These are phyloP conservation scores for Coprinopsis sp. DNA, from an alignment of 768 basidiomycete species.

Conservation along the genomic window DNA sequence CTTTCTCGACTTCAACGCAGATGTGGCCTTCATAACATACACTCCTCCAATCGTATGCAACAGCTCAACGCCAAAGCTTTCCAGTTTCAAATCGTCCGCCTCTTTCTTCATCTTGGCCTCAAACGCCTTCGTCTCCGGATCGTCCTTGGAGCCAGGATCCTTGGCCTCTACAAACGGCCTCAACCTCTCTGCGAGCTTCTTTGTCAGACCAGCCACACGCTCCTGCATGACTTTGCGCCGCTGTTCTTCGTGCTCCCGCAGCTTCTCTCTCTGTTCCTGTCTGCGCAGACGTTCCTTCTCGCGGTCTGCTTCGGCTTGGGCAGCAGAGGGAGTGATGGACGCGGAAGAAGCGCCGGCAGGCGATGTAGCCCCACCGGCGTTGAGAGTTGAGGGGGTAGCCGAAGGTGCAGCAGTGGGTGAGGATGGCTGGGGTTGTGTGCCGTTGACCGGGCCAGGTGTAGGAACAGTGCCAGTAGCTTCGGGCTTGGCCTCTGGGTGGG, in stretches of 20 bases:
- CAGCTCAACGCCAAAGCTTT: constrained; percentile 96
- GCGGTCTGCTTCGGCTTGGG: constrained; percentile 26
- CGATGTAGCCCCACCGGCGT: constrained; percentile 3
- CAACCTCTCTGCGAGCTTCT: constrained; percentile 80
- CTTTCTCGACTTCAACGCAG: constrained; percentile 86
- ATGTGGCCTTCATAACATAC: constrained; percentile 90
- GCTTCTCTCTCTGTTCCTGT: constrained; percentile 81
- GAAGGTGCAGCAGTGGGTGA: constrained; percentile 14
- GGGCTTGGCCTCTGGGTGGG: constrained; percentile 12
- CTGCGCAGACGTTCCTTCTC: constrained; percentile 54
- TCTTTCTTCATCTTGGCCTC: constrained; percentile 74
- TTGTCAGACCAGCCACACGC: constrained; percentile 67
- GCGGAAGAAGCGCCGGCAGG: constrained; percentile 5
- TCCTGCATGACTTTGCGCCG: constrained; percentile 74
- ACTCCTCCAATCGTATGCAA: constrained; percentile 87
- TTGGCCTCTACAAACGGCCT: constrained; percentile 90
- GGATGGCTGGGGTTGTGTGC: constrained; percentile 4
- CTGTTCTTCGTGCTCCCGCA: constrained; percentile 78
- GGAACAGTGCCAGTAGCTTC: constrained; percentile 6
- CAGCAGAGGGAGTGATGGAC: constrained; percentile 11
- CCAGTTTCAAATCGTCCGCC: constrained; percentile 92
- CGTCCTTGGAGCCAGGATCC: constrained; percentile 72
- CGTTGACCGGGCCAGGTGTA: not conserved
- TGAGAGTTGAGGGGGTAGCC: constrained; percentile 1
- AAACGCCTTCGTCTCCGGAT: constrained; percentile 78